Conservation (phyloP, 805 yeast genomes). For the Priceomyces carsonii region DNA sequence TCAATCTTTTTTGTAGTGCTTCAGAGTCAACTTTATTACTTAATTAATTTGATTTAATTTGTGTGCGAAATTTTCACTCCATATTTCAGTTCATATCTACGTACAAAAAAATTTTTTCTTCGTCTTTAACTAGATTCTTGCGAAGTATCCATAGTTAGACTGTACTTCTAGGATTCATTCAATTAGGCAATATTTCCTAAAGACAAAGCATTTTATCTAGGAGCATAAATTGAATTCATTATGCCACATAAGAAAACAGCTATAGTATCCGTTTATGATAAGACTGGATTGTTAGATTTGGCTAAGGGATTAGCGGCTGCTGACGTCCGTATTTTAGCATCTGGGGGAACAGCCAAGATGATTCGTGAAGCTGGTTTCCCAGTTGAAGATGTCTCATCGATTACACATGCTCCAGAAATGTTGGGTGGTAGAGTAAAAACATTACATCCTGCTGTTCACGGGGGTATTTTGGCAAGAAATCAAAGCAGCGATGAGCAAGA, state of each 20-base stretch:
- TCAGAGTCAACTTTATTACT: slow-evolving; percentile 2
- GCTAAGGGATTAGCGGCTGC: slow-evolving; percentile 92
- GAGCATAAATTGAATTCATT: slow-evolving; percentile 7
- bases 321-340: slow-evolving; percentile 89
- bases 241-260: slow-evolving; percentile 73
- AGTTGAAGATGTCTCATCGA: slow-evolving; percentile 91
- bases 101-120: background rate
- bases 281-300: slow-evolving; percentile 92
- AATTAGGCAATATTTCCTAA: too few relatives aligned
- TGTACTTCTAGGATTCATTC: too few relatives aligned
- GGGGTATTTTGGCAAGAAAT: slow-evolving; percentile 94
- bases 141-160: too few relatives aligned
- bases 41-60: background rate
- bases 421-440: slow-evolving; percentile 98
- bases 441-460: slow-evolving; percentile 98
- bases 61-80: slow-evolving; percentile 5
- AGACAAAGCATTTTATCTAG: slow-evolving; percentile 1
- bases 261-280: slow-evolving; percentile 94
- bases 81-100: background rate
- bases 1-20: too few relatives aligned
- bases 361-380: slow-evolving; percentile 98
- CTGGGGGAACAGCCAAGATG: slow-evolving; percentile 95
- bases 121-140: background rate
- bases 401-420: slow-evolving; percentile 99
- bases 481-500: slow-evolving; percentile 89